Evolutionary conservation across 495 filamentous ascomycete species (phyloP).

Genomic region (Podospora pseudopauciseta): DNA sequence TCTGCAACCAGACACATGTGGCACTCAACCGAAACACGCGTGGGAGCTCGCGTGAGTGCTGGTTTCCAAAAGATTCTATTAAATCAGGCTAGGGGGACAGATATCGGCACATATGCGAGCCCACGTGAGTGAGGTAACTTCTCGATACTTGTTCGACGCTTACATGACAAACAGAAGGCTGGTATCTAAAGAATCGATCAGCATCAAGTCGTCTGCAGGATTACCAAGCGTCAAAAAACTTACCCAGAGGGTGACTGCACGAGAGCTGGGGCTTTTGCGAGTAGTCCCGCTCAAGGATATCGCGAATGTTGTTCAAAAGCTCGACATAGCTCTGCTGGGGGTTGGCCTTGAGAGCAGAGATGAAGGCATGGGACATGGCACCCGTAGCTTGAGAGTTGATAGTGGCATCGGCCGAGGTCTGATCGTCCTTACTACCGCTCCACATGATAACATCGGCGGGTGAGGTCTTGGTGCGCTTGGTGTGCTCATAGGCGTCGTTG

Average conservation of each 20-base stretch:
- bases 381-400: conserved; percentile 82
- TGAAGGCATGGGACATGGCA: conserved; percentile 97
- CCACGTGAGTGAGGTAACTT: no score
- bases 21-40: neutral
- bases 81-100: neutral
- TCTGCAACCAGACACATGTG: neutral
- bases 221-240: conserved; percentile 27
- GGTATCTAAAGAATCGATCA: conserved; percentile 32
- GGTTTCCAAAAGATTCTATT: neutral
- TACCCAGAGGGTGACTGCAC: conserved; percentile 93
- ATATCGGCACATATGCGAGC: neutral
- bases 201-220: neutral
- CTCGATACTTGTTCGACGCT: conserved; percentile 5
- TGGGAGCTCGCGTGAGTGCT: neutral
- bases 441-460: conserved; percentile 98
- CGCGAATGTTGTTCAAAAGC: conserved; percentile 88
- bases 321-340: conserved; percentile 95
- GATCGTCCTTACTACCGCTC: conserved; percentile 91
- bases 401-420: conserved; percentile 76
- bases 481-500: conserved; percentile 77
- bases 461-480: conserved; percentile 84
- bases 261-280: conserved; percentile 94
- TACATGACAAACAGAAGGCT: conserved; percentile 49
- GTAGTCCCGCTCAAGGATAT: conserved; percentile 82
- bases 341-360: conserved; percentile 83